Evolutionary conservation across 2,329 filamentous ascomycete genomes (phyloP).

Genomic region (Byssothecium circinans): DNA sequence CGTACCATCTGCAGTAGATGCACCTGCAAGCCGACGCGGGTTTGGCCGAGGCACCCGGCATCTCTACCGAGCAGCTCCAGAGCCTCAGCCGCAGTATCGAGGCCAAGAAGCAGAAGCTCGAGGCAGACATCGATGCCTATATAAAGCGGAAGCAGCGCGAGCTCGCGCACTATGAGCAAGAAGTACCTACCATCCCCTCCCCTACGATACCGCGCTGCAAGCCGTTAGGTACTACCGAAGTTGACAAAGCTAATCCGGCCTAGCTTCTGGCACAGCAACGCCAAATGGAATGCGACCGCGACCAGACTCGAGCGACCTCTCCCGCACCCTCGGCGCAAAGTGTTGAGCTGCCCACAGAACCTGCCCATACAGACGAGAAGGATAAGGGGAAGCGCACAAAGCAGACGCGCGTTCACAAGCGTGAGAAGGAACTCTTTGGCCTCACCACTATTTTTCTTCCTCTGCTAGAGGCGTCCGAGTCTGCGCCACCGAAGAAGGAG

Average conservation of each 20-base stretch:
- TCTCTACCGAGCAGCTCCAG: slow-evolving; percentile 35
- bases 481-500: slow-evolving; percentile 24
- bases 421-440: slow-evolving; percentile 42
- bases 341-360: background rate
- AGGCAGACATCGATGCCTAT: slow-evolving; percentile 39
- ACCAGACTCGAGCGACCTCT: slow-evolving; percentile 13
- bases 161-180: slow-evolving; percentile 32
- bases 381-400: slow-evolving; percentile 38
- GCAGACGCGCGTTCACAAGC: slow-evolving; percentile 42
- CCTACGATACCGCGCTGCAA: background rate
- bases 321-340: background rate
- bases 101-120: slow-evolving; percentile 39
- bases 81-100: slow-evolving; percentile 37
- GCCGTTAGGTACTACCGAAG: background rate
- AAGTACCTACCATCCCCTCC: too few species aligned
- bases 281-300: slow-evolving; percentile 32
- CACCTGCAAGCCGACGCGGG: slow-evolving; percentile 31
- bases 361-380: slow-evolving; percentile 17
- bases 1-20: slow-evolving; percentile 27
- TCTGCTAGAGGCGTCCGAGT: slow-evolving; percentile 36
- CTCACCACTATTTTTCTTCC: slow-evolving; percentile 43
- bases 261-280: slow-evolving; percentile 39
- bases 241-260: slow-evolving; percentile 27
- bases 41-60: slow-evolving; percentile 38
- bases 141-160: slow-evolving; percentile 38